phyloP scores from a whole-genome alignment of 352 stramenopile species.

The Pythium rhizo-oryzae region DNA sequence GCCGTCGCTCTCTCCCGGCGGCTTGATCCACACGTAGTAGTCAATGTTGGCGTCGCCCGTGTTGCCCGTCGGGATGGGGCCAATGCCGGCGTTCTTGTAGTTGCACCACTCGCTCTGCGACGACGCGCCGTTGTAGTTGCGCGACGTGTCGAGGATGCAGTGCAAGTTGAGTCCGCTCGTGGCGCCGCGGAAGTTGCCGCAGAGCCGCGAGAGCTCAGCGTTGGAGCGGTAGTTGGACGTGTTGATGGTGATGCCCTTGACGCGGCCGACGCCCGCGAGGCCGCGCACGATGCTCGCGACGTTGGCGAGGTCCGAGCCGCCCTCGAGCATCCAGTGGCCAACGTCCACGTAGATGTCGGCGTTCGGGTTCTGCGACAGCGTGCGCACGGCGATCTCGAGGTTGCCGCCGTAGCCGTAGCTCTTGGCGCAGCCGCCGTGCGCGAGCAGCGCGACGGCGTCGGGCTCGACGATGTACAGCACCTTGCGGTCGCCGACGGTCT shows the following conservation, averaged over 20 bases:
- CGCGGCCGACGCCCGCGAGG: slow-evolving; percentile 34
- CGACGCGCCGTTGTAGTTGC: slow-evolving; percentile 52
- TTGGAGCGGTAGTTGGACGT: slow-evolving; percentile 76
- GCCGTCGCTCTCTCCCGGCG: slow-evolving; percentile 67
- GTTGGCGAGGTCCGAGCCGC: slow-evolving; percentile 16
- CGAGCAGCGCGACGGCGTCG: slow-evolving; percentile 55
- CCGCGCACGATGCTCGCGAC: slow-evolving; percentile 48
- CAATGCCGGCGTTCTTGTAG: slow-evolving; percentile 53
- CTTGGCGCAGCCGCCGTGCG: slow-evolving; percentile 46
- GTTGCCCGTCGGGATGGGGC: slow-evolving; percentile 49
- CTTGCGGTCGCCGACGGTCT: slow-evolving; percentile 50
- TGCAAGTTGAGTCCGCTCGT: slow-evolving; percentile 38
- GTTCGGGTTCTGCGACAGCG: slow-evolving; percentile 53
- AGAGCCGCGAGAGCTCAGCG: slow-evolving; percentile 50
- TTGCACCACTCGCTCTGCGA: slow-evolving; percentile 72
- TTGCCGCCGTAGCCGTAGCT: slow-evolving; percentile 50
- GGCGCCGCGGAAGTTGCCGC: slow-evolving; percentile 50
- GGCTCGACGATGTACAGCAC: slow-evolving; percentile 75
- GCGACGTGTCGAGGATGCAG: slow-evolving; percentile 71
- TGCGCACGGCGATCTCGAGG: slow-evolving; percentile 41
- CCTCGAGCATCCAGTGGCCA: slow-evolving; percentile 53
- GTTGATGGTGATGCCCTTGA: slow-evolving; percentile 73
- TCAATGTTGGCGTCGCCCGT: slow-evolving; percentile 55
- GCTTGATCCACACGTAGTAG: slow-evolving; percentile 80
- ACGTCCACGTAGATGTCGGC: slow-evolving; percentile 68